Evolutionary conservation across 257 asterid genomes (phyloP).

Genomic region (Jacaranda copaia): DNA sequence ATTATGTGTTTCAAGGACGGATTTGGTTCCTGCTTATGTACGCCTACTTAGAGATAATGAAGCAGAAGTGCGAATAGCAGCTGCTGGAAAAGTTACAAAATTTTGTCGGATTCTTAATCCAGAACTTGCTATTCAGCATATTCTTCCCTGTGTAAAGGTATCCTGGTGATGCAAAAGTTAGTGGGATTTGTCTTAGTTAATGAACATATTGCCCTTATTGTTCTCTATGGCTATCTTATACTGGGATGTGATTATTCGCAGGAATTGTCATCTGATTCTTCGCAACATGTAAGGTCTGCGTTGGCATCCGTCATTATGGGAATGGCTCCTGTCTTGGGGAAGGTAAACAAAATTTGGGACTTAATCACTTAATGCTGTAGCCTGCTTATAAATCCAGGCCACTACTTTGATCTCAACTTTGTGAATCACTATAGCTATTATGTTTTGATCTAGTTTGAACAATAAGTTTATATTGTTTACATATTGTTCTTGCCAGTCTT

Average conservation of each 20-base stretch:
- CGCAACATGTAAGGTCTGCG: constrained; percentile 94
- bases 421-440: neutral
- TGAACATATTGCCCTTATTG: constrained; percentile 29
- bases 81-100: constrained; percentile 91
- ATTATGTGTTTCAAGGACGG: constrained; percentile 65
- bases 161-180: neutral
- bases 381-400: neutral
- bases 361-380: neutral
- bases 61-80: constrained; percentile 94
- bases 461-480: no score
- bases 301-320: constrained; percentile 97
- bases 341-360: constrained; percentile 52
- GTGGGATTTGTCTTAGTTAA: constrained; percentile 8
- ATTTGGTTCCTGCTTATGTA: constrained; percentile 90
- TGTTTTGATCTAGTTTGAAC: neutral
- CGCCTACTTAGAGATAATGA: constrained; percentile 91
- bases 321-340: constrained; percentile 93
- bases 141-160: constrained; percentile 98
- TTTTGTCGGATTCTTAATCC: constrained; percentile 82
- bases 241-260: constrained; percentile 41
- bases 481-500: neutral
- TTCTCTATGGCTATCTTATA: constrained; percentile 27
- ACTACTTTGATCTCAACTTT: neutral
- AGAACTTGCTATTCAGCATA: constrained; percentile 85
- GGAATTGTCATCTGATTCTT: constrained; percentile 94